These are phyloP conservation scores for Komagataella pastoris DNA, from an alignment of 805 yeast species.

Conservation along the genomic window DNA sequence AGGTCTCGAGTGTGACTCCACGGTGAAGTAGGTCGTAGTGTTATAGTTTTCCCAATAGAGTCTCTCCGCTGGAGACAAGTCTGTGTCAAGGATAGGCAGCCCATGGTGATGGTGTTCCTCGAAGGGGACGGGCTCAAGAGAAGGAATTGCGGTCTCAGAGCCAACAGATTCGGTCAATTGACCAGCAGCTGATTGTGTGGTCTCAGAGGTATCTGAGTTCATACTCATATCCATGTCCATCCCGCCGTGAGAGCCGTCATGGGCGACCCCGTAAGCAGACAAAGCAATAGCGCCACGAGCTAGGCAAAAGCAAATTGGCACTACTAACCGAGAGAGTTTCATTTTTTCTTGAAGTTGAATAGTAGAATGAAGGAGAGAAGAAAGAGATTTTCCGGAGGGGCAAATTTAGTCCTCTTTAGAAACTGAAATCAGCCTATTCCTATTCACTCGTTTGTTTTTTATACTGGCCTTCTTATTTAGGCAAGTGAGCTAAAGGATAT, in stretches of 20 bases:
- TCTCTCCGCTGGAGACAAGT: slow-evolving; percentile 58
- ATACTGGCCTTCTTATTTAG: not conserved
- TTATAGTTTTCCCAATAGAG: slow-evolving; percentile 69
- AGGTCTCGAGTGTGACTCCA: slow-evolving; percentile 28
- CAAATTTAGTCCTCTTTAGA: not conserved
- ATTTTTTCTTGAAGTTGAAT: not conserved
- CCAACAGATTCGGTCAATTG: not conserved
- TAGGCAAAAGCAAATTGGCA: not conserved
- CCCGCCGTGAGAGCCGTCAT: not conserved
- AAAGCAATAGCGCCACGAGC: not conserved
- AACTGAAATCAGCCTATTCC: not conserved
- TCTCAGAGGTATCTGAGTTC: not conserved
- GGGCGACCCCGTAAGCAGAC: not conserved
- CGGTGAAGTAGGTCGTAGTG: slow-evolving; percentile 60
- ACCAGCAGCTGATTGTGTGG: not conserved
- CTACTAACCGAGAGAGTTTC: not conserved
- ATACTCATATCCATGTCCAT: not conserved
- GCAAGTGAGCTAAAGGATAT: not conserved
- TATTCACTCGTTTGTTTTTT: not conserved
- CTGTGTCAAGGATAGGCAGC: slow-evolving; percentile 54
- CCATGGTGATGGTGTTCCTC: slow-evolving; percentile 49
- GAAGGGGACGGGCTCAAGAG: not conserved
- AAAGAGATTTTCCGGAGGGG: not conserved
- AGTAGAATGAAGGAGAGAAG: not conserved
- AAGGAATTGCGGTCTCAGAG: not conserved